Base-by-base conservation (phyloP, 805 yeast species). In the Candida manassasensis region DNA sequence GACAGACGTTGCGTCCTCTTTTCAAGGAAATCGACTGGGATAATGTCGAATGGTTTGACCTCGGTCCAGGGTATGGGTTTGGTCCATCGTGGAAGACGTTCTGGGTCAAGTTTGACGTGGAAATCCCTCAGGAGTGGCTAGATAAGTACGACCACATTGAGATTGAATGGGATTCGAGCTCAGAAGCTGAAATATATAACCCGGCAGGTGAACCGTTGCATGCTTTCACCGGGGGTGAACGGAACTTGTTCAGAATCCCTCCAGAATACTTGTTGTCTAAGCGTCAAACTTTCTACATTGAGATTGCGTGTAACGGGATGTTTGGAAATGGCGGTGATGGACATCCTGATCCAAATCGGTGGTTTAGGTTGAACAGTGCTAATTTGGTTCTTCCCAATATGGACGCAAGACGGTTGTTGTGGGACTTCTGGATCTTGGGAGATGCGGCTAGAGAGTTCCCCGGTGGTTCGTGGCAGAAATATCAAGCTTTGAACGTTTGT, bases 81-180 rank as follows among this genome's bases (percentile, higher is more conserved):
- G 97, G 97, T 0, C 98, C 98, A 3, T 83, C 94, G 10, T 90
- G 98, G 98, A 81, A 90, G 39, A 84, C 97, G 1, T 94, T 87
- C 44, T 90, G 98, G 98, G 87, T 93, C 60, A 74, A 77, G 46
- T 62, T 90, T 14, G 60, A 69, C 10, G 59, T 85, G 39, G 63
- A 66, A n/a, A 64, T 90, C 4, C 95, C 96, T 0, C 45, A 64
- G 11, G 55, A 67, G 3, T 81, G 85, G 84, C 31, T 67, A 13
- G 45, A 61, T 7, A 53, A 66, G 15, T 42, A 52, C 3, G 77
- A 75, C 25, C 70, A 67, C 39, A 71, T 86, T 26, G 63, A 81
- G 36, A 74, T 85, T 39, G 81, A 86, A 43, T 89, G 94, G 86
- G 95, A 90, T 54, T 78, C 88, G 32, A 75, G 78, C 35, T 81